These are phyloP conservation scores for Lipomyces yarrowii DNA, from an alignment of 1,139 yeast genomes.

Conservation along the genomic window DNA sequence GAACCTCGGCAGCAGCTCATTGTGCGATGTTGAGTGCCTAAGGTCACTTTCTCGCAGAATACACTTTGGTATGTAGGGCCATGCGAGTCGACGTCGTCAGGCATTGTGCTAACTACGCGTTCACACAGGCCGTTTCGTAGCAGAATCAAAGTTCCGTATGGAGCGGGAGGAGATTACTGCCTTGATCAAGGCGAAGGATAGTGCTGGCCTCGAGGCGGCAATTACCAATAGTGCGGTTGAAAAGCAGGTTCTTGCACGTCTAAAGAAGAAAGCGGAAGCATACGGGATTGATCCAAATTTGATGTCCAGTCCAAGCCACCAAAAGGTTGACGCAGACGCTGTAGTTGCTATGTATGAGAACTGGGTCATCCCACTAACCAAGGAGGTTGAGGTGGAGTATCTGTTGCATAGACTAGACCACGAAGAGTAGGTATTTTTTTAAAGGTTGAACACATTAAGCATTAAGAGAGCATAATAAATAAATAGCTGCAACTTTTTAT, in stretches of 20 bases:
- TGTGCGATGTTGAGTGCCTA: slow-evolving; percentile 80
- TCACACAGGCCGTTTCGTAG: slow-evolving; percentile 62
- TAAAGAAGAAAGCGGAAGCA: slow-evolving; percentile 75
- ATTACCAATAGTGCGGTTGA: slow-evolving; percentile 90
- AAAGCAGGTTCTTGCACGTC: slow-evolving; percentile 73
- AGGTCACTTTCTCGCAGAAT: slow-evolving; percentile 92
- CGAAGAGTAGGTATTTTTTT: not conserved
- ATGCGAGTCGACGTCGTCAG: not conserved
- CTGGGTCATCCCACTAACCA: slow-evolving; percentile 89
- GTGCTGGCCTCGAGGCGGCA: slow-evolving; percentile 71
- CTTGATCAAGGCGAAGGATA: slow-evolving; percentile 66
- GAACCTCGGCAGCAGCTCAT: slow-evolving; percentile 84
- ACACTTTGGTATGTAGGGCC: slow-evolving; percentile 66
- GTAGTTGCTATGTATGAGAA: slow-evolving; percentile 83
- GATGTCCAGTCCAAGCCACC: slow-evolving; percentile 50
- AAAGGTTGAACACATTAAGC: not conserved
- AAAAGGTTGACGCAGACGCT: slow-evolving; percentile 78
- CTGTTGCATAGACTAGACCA: slow-evolving; percentile 73
- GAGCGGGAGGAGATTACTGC: slow-evolving; percentile 66
- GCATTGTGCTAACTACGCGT: not conserved
- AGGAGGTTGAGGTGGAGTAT: slow-evolving; percentile 92
- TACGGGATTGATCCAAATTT: slow-evolving; percentile 89
- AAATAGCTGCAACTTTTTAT: not conserved
- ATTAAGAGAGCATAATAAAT: not conserved
- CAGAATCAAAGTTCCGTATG: slow-evolving; percentile 82